A percentile compares a stretch with the other conserved stretches of the same genome.
Evolutionary conservation across 805 yeast genomes (phyloP).

Genomic region (Pichia nakasei): DNA sequence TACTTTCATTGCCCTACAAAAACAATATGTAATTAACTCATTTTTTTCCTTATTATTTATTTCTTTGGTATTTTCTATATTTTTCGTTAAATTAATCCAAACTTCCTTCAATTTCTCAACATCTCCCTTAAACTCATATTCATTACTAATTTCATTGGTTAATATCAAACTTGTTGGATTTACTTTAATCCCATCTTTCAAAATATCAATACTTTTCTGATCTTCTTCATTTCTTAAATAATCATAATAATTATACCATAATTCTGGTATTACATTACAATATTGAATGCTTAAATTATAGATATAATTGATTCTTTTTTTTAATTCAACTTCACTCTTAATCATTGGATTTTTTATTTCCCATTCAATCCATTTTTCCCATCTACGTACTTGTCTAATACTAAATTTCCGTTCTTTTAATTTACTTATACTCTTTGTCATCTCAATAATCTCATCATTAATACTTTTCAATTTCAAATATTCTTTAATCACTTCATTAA

Average conservation of each 20-base stretch:
- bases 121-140: slow-evolving; percentile 51
- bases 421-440: slow-evolving; percentile 30
- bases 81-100: slow-evolving; percentile 43
- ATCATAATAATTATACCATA: slow-evolving; percentile 58
- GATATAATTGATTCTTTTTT: slow-evolving; percentile 58
- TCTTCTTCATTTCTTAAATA: slow-evolving; percentile 14
- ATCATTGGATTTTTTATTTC: slow-evolving; percentile 54
- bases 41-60: slow-evolving; percentile 1
- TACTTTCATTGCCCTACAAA: slow-evolving; percentile 61
- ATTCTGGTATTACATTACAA: slow-evolving; percentile 57
- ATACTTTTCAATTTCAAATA: slow-evolving; percentile 83
- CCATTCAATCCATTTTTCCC: slow-evolving; percentile 73
- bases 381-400: slow-evolving; percentile 39
- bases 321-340: slow-evolving; percentile 35
- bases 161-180: slow-evolving; percentile 67
- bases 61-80: slow-evolving; percentile 21
- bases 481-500: slow-evolving; percentile 71
- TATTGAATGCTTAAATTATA: slow-evolving; percentile 59
- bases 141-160: slow-evolving; percentile 58
- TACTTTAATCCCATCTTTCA: slow-evolving; percentile 46
- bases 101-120: slow-evolving; percentile 39
- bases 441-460: slow-evolving; percentile 57
- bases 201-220: slow-evolving; percentile 29
- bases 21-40: slow-evolving; percentile 47
- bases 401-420: slow-evolving; percentile 14